A percentile compares a stretch with the other conserved stretches of the same genome.
Conservation (phyloP, 768 basidiomycete species). For the Pulveroboletus frians region DNA sequence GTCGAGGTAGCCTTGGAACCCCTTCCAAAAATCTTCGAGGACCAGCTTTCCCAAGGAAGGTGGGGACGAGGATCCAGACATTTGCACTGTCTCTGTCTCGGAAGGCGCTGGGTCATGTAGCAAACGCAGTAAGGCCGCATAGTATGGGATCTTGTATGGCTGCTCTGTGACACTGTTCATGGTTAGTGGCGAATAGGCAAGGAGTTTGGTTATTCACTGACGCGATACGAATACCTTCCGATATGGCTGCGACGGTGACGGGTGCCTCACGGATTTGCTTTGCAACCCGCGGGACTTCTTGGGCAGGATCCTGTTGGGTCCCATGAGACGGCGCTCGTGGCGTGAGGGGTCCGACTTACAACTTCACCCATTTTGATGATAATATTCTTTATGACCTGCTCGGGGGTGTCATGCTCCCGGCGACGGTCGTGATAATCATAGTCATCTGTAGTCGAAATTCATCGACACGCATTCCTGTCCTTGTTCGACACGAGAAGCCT, state of each 20-base stretch:
- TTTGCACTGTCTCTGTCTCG: slow-evolving; percentile 29
- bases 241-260: slow-evolving; percentile 54
- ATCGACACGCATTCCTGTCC: background rate
- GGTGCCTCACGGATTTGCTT: slow-evolving; percentile 59
- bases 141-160: slow-evolving; percentile 89
- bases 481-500: slow-evolving; percentile 19
- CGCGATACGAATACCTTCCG: slow-evolving; percentile 76
- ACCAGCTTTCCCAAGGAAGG: slow-evolving; percentile 62
- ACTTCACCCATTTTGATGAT: slow-evolving; percentile 80
- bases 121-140: slow-evolving; percentile 72
- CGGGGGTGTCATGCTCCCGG: slow-evolving; percentile 66
- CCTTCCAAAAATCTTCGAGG: slow-evolving; percentile 86
- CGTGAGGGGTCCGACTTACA: slow-evolving; percentile 40
- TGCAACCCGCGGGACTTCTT: slow-evolving; percentile 66
- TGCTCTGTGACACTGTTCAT: slow-evolving; percentile 74
- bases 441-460: slow-evolving; percentile 45
- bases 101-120: slow-evolving; percentile 46
- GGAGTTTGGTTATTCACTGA: slow-evolving; percentile 20
- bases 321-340: background rate
- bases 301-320: slow-evolving; percentile 52
- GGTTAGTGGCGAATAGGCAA: slow-evolving; percentile 5
- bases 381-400: slow-evolving; percentile 60
- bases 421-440: slow-evolving; percentile 56
- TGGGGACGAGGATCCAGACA: slow-evolving; percentile 27
- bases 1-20: slow-evolving; percentile 85